Conservation (phyloP, 2,329 filamentous ascomycete species). For the Fusarium marasasianum region DNA sequence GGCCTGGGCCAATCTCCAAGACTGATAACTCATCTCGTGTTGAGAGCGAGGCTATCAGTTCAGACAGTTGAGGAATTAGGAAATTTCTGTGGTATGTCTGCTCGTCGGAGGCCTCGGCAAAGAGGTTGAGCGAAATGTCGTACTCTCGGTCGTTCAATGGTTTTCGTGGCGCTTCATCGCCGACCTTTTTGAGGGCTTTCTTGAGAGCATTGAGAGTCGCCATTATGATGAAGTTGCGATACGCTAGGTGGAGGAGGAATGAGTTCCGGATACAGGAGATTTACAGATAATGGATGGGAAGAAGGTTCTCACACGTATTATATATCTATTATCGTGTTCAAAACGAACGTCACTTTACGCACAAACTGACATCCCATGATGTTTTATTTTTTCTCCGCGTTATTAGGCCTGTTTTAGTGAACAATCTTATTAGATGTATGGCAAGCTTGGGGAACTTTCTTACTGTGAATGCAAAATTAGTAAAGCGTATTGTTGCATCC, state of each 20-base stretch:
- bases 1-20: slow-evolving; percentile 69
- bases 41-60: slow-evolving; percentile 53
- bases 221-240: neutral
- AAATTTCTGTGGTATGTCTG: slow-evolving; percentile 59
- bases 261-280: neutral
- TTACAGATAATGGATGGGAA: neutral
- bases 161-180: slow-evolving; percentile 35
- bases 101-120: slow-evolving; percentile 50
- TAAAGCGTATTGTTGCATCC: rapidly evolving
- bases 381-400: neutral
- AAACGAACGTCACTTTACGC: neutral
- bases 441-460: neutral
- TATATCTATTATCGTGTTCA: neutral
- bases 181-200: slow-evolving; percentile 48
- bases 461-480: too few species aligned
- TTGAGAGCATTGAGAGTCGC: slow-evolving; percentile 55
- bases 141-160: slow-evolving; percentile 60
- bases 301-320: neutral
- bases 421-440: neutral
- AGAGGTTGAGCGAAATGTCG: slow-evolving; percentile 56
- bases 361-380: neutral
- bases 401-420: too few species aligned
- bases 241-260: neutral
- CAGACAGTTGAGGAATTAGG: slow-evolving; percentile 59
- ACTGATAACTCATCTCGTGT: slow-evolving; percentile 57